Evolutionary conservation across 2,329 filamentous ascomycete genomes (phyloP).

Genomic region (Aspergillus amoenus): DNA sequence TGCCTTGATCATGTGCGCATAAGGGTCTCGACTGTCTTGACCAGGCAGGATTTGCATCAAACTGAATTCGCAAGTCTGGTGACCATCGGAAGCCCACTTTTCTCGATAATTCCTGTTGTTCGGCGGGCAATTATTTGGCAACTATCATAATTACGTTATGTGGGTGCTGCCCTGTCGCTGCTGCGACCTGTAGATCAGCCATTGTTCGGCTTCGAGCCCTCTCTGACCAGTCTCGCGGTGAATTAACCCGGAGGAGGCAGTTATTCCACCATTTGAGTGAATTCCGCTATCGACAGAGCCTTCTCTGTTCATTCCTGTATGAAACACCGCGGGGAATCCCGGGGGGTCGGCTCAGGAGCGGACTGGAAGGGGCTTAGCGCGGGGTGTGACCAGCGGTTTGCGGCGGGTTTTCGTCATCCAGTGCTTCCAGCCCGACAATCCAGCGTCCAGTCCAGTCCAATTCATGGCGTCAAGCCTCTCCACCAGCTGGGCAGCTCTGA

Average conservation of each 20-base stretch:
- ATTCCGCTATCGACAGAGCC: not conserved
- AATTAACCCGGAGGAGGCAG: not conserved
- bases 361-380: slow-evolving; percentile 18
- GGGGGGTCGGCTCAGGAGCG: slow-evolving; percentile 16
- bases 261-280: slow-evolving; percentile 2
- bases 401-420: not conserved
- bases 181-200: not conserved
- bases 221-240: not conserved
- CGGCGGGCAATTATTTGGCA: not conserved
- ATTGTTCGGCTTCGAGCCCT: not conserved
- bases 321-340: slow-evolving; percentile 19
- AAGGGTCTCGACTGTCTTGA: not conserved
- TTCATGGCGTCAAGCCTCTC: slow-evolving; percentile 19
- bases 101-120: slow-evolving; percentile 3
- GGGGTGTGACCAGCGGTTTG: slow-evolving; percentile 15
- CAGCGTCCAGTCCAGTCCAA: not conserved
- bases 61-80: slow-evolving; percentile 20
- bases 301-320: not conserved
- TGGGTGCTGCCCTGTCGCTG: not conserved
- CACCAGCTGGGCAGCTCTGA: slow-evolving; percentile 9
- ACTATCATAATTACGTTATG: slow-evolving; percentile 7
- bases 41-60: slow-evolving; percentile 2
- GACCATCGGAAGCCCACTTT: slow-evolving; percentile 20
- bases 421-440: not conserved
- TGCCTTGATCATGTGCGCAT: not conserved